These are phyloP conservation scores for Cercospora sesami DNA, from an alignment of 2,329 filamentous ascomycete genomes.

Conservation along the genomic window DNA sequence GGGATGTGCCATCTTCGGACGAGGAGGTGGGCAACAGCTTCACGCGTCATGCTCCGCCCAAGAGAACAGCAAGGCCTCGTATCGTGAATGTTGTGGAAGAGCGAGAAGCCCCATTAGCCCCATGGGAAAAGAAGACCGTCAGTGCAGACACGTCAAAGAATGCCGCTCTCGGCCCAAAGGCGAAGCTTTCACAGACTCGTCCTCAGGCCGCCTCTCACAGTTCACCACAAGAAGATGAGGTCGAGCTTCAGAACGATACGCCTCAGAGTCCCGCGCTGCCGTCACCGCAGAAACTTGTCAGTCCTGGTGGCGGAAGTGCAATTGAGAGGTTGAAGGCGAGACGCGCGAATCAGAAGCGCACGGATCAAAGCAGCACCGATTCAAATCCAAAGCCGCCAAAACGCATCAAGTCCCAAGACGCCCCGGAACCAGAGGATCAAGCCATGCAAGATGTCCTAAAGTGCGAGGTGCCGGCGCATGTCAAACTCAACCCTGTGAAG, in stretches of 20 bases:
- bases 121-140: slow-evolving; percentile 32
- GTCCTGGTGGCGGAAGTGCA: slow-evolving; percentile 22
- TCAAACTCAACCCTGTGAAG: background rate
- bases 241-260: background rate
- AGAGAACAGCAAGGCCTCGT: slow-evolving; percentile 17
- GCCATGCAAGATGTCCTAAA: slow-evolving; percentile 19
- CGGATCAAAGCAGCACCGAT: slow-evolving; percentile 8
- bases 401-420: slow-evolving; percentile 13
- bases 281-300: slow-evolving; percentile 10
- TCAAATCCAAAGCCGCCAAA: slow-evolving; percentile 21
- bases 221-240: background rate
- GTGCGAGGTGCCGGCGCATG: background rate
- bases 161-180: background rate
- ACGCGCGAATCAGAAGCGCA: slow-evolving; percentile 13
- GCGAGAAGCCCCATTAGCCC: slow-evolving; percentile 24
- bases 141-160: background rate
- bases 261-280: background rate
- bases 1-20: slow-evolving; percentile 45
- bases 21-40: slow-evolving; percentile 33
- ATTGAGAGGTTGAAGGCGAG: slow-evolving; percentile 29
- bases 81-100: slow-evolving; percentile 20
- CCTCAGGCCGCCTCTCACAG: background rate
- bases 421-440: slow-evolving; percentile 12
- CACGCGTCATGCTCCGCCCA: slow-evolving; percentile 23
- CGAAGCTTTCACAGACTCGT: background rate